Evolutionary conservation across 2,329 filamentous ascomycete genomes (phyloP), one percentile per base, ranked within the genome.

Genomic region (Phialophora tarda): DNA sequence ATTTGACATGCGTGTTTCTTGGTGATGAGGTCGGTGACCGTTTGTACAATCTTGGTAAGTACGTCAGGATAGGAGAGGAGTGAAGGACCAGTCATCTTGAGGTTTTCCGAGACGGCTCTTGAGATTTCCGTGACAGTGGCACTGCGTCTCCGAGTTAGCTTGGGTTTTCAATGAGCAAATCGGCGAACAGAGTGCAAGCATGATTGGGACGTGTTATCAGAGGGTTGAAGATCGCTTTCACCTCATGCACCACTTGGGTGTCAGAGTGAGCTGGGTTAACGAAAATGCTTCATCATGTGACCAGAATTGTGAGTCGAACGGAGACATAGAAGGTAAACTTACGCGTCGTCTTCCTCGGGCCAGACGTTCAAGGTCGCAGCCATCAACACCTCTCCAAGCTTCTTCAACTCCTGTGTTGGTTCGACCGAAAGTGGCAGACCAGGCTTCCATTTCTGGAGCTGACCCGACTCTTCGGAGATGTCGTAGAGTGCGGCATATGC

Each of bases 181-280:
- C 70, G 63, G 69, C 54, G 59, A 67, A 60, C 68, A 41, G n/a
- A 70, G 60, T 14, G 44, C 30, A 56, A 34, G 26, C 26, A 26
- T 23, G 38, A 48, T 47, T 66, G 53, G 65, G 62, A 56, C 17
- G 6, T 21, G 21, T 23, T 59, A 61, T 84, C 82, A 85, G 82
- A 73, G 73, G 69, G 74, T 76, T 78, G 73, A 79, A 84, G 81
- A 87, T 85, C 90, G 92, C 83, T 81, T 96, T 95, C 89, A 89
- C 92, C 92, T 91, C 92, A 96, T 88, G 82, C 88, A 88, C 91
- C 88, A 78, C 82, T 82, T 85, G 82, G 86, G 91, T 89, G 89
- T 98, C 91, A 91, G 92, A 97, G 93, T 97, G 94, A 97, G 93
- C 93, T 97, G 93, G 93, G 94, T 68, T 94, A 93, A 93, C 92